Base-by-base conservation (phyloP, 73 alveolate genomes). In the Stentor roeselii region DNA sequence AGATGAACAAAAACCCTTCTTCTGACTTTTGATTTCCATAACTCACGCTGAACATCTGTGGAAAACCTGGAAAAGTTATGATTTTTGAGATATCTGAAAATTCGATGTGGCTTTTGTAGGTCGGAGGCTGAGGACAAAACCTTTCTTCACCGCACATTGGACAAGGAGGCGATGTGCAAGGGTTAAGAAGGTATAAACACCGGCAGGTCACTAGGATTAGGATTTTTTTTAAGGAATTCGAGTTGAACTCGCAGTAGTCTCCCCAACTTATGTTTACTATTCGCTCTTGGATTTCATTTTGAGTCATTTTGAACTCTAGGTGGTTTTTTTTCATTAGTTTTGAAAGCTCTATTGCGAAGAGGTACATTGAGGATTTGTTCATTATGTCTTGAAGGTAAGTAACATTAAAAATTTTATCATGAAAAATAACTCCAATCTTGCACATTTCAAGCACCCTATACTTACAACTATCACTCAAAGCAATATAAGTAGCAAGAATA, bases 111-210 rank as follows among this genome's bases (percentile, higher is more conserved):
- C 2, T 32, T 34, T 34, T 32, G 34, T 67, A 67, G 34, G 80
- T 67, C 1, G 80, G 80, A 30, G 80, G 80, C n/a, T 21, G 41
- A 30, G 80, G 80, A 32, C 80, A 67, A 2, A 67, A 67, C 14
- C 80, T n/a, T 67, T 67, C 80, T 67, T 67, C 80, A 30, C 80
- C 80, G 34, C 80, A 67, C 34, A 67, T 1, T 27, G 80, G 80
- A 67, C 80, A 67, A 1, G 80, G 80, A 30, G 80, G 80, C 50
- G n/a, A 32, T 0, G 80, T 67, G 2, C 80, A 67, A 67, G 80
- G 80, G 41, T 67, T 67, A 0, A 67, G 41, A n/a, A 67, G 41
- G 34, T 67, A 32, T 0, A 67, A 27, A 32, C 80, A 67, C 27
- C 41, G 21, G 34, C 80, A 21, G 11, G 80, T 67, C 27, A 67